Evolutionary conservation across 192 early-diverging fungal species (phyloP).

Genomic region (Spinellus fusiger): DNA sequence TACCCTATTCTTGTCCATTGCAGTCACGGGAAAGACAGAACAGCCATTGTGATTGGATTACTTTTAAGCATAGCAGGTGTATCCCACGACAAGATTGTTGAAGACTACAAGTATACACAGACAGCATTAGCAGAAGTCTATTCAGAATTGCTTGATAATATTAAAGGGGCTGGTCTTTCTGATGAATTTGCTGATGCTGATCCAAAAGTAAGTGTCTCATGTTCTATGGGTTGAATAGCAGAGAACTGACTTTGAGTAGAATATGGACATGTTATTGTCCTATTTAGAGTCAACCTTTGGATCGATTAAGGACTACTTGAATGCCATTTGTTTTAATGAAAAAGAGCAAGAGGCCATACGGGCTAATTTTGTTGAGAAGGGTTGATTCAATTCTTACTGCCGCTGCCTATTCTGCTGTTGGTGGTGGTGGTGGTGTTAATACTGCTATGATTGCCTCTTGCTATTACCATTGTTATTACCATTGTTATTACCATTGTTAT

Average conservation of each 20-base stretch:
- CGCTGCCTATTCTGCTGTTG: too few relatives aligned
- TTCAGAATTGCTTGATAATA: slow-evolving; percentile 41
- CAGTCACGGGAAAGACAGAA: slow-evolving; percentile 63
- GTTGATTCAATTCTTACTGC: too few relatives aligned
- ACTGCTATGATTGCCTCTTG: too few relatives aligned
- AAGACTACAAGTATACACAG: slow-evolving; percentile 50
- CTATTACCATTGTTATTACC: too few relatives aligned
- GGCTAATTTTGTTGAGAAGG: neutral
- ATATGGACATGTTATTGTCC: neutral
- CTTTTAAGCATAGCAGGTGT: slow-evolving; percentile 46
- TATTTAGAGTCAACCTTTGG: neutral
- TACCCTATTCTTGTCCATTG: slow-evolving; percentile 64
- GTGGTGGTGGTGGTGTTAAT: too few relatives aligned
- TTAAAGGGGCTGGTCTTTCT: slow-evolving; percentile 46
- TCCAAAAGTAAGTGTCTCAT: slow-evolving; percentile 41
- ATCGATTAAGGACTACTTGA: neutral
- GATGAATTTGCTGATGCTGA: slow-evolving; percentile 44
- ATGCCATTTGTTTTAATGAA: neutral
- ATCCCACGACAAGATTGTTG: slow-evolving; percentile 46
- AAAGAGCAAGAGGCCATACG: neutral
- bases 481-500: too few relatives aligned
- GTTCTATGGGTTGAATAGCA: neutral
- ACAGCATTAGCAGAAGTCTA: slow-evolving; percentile 36
- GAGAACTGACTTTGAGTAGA: neutral
- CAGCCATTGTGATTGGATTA: slow-evolving; percentile 53